These are phyloP conservation scores for Aethionema arabicum DNA, from an alignment of 345 rosid genomes.

Conservation along the genomic window DNA sequence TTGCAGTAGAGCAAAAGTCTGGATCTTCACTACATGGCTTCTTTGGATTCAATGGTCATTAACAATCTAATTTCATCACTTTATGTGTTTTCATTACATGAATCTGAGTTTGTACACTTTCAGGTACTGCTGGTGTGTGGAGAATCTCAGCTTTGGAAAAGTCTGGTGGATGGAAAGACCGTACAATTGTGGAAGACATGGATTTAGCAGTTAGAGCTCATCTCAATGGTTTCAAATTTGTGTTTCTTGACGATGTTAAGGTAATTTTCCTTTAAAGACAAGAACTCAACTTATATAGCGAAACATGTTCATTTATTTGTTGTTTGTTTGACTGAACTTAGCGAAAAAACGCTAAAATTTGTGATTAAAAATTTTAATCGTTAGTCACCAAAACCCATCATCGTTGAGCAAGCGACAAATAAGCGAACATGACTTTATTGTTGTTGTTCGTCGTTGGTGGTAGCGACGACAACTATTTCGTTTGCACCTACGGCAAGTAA, in stretches of 20 bases:
- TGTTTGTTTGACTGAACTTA: no score
- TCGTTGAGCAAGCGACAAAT: no score
- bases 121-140: conserved; percentile 97
- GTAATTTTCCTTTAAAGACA: not conserved
- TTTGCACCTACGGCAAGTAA: no score
- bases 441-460: no score
- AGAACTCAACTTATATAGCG: not conserved
- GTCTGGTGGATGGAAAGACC: conserved; percentile 92
- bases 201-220: conserved; percentile 87
- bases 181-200: conserved; percentile 95
- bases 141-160: conserved; percentile 71
- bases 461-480: no score
- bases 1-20: conserved; percentile 38
- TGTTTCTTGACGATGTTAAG: conserved; percentile 56
- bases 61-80: conserved; percentile 5
- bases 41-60: conserved; percentile 38
- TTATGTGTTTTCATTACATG: conserved; percentile 1
- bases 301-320: not conserved
- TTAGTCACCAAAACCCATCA: no score
- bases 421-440: no score
- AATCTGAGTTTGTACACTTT: no score
- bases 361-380: no score
- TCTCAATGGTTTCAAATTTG: conserved; percentile 78
- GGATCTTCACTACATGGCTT: conserved; percentile 36
- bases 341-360: no score